Evolutionary conservation across 2,329 filamentous ascomycete genomes (phyloP), one percentile per base, ranked within the genome.

Genomic region (Cadophora sp.): DNA sequence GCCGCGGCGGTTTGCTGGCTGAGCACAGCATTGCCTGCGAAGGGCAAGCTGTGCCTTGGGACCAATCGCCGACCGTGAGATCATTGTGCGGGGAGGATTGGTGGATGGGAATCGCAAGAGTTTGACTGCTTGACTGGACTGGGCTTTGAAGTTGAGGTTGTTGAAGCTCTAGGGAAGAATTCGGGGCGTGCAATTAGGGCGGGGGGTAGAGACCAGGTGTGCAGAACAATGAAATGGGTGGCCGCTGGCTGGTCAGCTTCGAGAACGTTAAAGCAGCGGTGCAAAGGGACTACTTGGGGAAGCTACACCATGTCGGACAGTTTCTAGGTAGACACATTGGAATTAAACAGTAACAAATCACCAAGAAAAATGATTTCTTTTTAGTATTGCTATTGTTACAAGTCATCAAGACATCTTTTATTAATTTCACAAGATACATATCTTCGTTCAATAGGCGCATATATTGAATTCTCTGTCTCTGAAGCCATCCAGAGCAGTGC

Each of bases 21-120:
- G 78, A 77, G 86, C 86, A 80, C 85, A 85, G 83, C 85, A 82
- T 80, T 85, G 82, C 78, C 82, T 82, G 76, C 85, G 83, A 79
- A 87, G 81, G 79, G 85, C 85, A 80, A 86, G 85, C 82, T 87
- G 85, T 78, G 87, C 86, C 81, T 84, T 84, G 79, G 87, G 84
- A 81, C 85, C 84, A 79, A 89, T 81, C 80, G 86, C 83, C 79
- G 87, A 86, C 81, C 88, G 86, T 81, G 88, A 87, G 82, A 91
- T 84, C 89, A 91, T 91, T 79, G 79, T 85, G 80, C 65, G 79
- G 78, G 83, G 88, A 78, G 79, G 83, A 67, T 70, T 71, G 62
- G 65, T 69, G 68, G 60, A 65, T 64, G 64, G 64, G 64, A 69
- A 55, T 71, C 65, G 51, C 59, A 64, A 70, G 70, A 66, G 50